Evolutionary conservation across 2,329 filamentous ascomycete species (phyloP).

Genomic region (Aaosphaeria arxii): DNA sequence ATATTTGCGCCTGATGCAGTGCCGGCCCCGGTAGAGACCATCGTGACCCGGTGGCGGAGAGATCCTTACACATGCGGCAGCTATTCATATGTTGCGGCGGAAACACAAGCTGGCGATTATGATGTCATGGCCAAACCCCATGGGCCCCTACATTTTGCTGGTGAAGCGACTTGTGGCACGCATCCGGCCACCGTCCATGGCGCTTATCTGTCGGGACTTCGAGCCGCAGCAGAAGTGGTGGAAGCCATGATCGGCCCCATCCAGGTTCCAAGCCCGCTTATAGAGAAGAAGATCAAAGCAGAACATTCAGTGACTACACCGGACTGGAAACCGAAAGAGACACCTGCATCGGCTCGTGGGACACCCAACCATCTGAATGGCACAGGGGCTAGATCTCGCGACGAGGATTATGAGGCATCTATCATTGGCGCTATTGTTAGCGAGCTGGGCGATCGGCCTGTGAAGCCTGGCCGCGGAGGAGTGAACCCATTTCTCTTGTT

Average conservation of each 20-base stretch:
- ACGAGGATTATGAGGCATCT: slow-evolving; percentile 54
- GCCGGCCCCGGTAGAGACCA: slow-evolving; percentile 76
- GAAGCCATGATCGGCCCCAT: slow-evolving; percentile 80
- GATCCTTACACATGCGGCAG: slow-evolving; percentile 91
- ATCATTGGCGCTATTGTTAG: slow-evolving; percentile 56
- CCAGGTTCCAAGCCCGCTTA: slow-evolving; percentile 67
- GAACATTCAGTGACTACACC: slow-evolving; percentile 13
- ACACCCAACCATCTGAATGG: slow-evolving; percentile 16
- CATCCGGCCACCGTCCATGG: slow-evolving; percentile 97
- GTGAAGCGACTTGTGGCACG: slow-evolving; percentile 92
- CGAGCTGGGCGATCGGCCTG: slow-evolving; percentile 71
- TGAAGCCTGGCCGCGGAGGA: slow-evolving; percentile 68
- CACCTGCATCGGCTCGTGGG: slow-evolving; percentile 14
- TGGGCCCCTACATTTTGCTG: slow-evolving; percentile 90
- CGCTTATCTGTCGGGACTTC: slow-evolving; percentile 88
- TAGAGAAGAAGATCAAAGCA: slow-evolving; percentile 57
- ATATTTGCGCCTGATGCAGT: slow-evolving; percentile 66
- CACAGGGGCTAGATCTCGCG: slow-evolving; percentile 19
- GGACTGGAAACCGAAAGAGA: slow-evolving; percentile 20
- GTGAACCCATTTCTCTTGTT: slow-evolving; percentile 88
- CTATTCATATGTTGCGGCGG: slow-evolving; percentile 88
- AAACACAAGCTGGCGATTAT: slow-evolving; percentile 83
- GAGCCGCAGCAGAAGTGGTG: slow-evolving; percentile 83
- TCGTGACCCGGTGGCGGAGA: slow-evolving; percentile 88
- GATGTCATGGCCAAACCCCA: slow-evolving; percentile 82